Conservation (phyloP, 1,284 basidiomycete genomes). For the Pulveroboletus sp. region DNA sequence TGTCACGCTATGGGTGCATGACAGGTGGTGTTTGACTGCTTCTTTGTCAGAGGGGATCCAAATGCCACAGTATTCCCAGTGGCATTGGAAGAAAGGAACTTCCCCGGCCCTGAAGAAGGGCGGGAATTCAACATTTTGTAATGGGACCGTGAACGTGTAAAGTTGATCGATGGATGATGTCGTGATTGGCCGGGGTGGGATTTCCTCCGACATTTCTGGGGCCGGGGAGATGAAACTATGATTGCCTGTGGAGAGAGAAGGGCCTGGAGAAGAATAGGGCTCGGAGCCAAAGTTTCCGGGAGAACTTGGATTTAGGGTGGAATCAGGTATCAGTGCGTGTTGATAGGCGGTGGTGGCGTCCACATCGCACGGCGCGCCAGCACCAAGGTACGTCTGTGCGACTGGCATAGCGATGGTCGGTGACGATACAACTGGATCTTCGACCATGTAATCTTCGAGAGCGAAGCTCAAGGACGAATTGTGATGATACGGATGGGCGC, state of each 20-base stretch:
- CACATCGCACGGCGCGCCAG: not conserved
- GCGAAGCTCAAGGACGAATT: not conserved
- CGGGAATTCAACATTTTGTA: slow-evolving; percentile 15
- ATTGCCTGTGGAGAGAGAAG: not conserved
- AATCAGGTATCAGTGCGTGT: not conserved
- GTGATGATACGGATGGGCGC: not conserved
- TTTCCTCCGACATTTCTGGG: not conserved
- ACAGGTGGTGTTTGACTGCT: slow-evolving; percentile 20
- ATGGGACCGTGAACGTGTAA: slow-evolving; percentile 10
- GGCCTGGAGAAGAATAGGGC: not conserved
- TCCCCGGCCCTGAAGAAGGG: not conserved
- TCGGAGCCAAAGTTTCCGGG: not conserved
- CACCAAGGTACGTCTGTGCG: not conserved
- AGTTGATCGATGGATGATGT: not conserved
- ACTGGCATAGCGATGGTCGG: slow-evolving; percentile 8
- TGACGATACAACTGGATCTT: not conserved
- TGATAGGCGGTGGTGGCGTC: not conserved
- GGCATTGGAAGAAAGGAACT: slow-evolving; percentile 22
- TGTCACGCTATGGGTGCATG: slow-evolving; percentile 12
- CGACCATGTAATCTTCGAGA: not conserved
- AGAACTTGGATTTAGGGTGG: not conserved
- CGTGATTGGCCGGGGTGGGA: not conserved
- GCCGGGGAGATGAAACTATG: not conserved
- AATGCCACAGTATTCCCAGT: slow-evolving; percentile 17
- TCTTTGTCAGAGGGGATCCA: slow-evolving; percentile 25